Conservation (phyloP, 257 asterid species). For the Salvia splendens region DNA sequence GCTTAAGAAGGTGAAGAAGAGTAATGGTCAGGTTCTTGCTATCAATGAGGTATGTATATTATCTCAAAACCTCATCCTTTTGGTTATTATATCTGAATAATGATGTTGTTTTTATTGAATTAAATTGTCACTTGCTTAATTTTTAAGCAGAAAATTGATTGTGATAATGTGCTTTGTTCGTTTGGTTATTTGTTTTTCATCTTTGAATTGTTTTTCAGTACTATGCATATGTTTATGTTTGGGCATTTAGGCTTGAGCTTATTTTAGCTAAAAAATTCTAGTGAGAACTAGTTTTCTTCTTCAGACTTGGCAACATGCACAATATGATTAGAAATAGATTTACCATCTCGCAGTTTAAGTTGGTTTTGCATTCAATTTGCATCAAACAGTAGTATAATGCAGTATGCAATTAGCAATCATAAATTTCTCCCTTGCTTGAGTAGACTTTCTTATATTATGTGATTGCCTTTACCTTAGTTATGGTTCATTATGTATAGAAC, state of each 20-base stretch:
- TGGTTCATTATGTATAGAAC: background rate
- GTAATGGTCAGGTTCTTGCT: conserved; percentile 38
- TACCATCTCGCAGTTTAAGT: too few relatives aligned
- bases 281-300: too few relatives aligned
- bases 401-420: background rate
- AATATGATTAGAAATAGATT: too few relatives aligned
- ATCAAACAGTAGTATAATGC: background rate
- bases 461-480: too few relatives aligned
- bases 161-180: background rate
- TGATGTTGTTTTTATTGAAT: background rate
- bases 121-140: background rate
- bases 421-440: background rate
- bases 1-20: too few relatives aligned
- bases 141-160: background rate
- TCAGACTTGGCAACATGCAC: background rate
- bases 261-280: background rate
- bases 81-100: background rate
- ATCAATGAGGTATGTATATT: conserved; percentile 47
- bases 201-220: background rate
- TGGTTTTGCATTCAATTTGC: background rate
- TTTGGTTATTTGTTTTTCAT: background rate
- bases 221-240: too few relatives aligned
- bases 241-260: background rate
- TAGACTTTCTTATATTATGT: too few relatives aligned
- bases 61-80: background rate